Conservation (phyloP, 2,329 filamentous ascomycete genomes). For the Fusarium gaditjirri region DNA sequence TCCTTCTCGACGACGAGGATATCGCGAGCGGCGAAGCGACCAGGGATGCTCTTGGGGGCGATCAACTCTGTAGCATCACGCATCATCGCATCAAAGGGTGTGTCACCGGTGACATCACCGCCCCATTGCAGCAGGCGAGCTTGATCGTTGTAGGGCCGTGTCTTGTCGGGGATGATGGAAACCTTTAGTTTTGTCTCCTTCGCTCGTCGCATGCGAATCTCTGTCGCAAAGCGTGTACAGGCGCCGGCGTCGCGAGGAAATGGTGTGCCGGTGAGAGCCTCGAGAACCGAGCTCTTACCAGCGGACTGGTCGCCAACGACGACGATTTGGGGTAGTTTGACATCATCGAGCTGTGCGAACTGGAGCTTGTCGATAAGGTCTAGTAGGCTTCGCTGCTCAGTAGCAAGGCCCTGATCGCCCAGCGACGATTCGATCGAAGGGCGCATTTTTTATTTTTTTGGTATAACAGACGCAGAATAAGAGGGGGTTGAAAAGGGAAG, state of each 20-base stretch:
- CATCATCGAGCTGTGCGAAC: conserved; percentile 62
- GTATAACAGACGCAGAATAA: conserved; percentile 38
- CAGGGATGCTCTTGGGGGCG: conserved; percentile 60
- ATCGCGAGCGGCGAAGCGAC: conserved; percentile 62
- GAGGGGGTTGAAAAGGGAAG: conserved; percentile 10
- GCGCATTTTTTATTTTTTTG: conserved; percentile 46
- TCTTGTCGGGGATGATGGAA: conserved; percentile 66
- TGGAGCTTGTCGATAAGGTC: conserved; percentile 68
- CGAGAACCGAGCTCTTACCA: conserved; percentile 72
- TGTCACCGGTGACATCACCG: conserved; percentile 56
- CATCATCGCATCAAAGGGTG: conserved; percentile 63
- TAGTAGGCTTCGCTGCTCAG: conserved; percentile 66
- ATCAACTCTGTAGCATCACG: conserved; percentile 62
- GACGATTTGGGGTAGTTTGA: conserved; percentile 69
- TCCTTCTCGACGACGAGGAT: conserved; percentile 68
- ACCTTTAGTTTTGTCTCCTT: conserved; percentile 58
- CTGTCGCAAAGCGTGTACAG: conserved; percentile 71
- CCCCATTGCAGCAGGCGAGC: conserved; percentile 59
- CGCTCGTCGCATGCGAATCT: conserved; percentile 64
- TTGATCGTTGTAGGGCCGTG: conserved; percentile 59
- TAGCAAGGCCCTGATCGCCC: conserved; percentile 60
- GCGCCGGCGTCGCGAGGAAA: conserved; percentile 70
- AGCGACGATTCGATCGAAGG: conserved; percentile 60
- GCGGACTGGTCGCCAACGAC: conserved; percentile 73
- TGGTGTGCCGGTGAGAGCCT: conserved; percentile 70